Conservation (phyloP, 1,284 basidiomycete species). For the Tilletiaria anomala region DNA sequence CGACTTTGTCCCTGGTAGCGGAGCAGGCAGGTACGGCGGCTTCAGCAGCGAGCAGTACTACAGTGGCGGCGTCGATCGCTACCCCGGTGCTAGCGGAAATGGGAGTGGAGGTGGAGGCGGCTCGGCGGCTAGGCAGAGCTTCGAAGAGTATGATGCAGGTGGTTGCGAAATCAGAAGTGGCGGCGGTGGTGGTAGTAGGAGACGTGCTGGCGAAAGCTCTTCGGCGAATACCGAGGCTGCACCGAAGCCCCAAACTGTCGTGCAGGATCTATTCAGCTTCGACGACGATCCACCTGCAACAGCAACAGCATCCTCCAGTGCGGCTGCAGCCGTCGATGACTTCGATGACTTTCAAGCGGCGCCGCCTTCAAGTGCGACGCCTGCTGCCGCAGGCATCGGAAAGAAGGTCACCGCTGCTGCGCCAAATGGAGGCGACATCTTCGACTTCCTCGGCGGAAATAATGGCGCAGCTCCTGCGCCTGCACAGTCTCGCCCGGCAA, state of each 20-base stretch:
- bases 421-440: too few relatives aligned
- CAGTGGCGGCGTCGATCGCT: constrained; percentile 15
- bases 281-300: constrained; percentile 48
- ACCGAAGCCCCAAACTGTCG: constrained; percentile 24
- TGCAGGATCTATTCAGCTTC: constrained; percentile 61
- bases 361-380: too few relatives aligned
- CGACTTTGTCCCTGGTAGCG: constrained; percentile 51
- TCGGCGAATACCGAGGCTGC: constrained; percentile 32
- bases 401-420: too few relatives aligned
- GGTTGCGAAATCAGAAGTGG: constrained; percentile 59
- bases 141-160: constrained; percentile 92
- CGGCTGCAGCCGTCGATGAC: constrained; percentile 14
- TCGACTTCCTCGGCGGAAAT: too few relatives aligned
- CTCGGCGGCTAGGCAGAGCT: constrained; percentile 43
- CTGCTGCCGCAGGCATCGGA: too few relatives aligned
- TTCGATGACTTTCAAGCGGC: too few relatives aligned
- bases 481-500: too few relatives aligned
- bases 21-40: constrained; percentile 57
- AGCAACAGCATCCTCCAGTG: constrained; percentile 21
- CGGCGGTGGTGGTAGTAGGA: not conserved
- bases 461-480: too few relatives aligned
- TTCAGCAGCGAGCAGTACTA: constrained; percentile 58
- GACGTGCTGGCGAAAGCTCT: constrained; percentile 4
- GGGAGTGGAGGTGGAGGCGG: constrained; percentile 47
- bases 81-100: constrained; percentile 43